Base-by-base conservation (phyloP, 2,329 filamentous ascomycete species). In the Epichloe hybrida region DNA sequence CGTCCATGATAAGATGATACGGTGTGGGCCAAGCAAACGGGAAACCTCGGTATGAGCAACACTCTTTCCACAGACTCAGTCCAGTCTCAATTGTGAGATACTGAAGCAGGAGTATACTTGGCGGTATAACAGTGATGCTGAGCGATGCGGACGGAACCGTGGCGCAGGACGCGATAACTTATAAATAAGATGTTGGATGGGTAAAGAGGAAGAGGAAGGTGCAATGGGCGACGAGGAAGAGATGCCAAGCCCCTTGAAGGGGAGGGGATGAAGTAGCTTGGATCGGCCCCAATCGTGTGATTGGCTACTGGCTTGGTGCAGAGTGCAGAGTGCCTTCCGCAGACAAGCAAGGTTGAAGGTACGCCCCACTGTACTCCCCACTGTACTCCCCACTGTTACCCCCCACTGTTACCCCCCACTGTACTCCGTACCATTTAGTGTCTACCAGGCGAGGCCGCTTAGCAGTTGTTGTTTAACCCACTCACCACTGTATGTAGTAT, bases 1-100 rank as follows among this genome's bases (percentile, higher is more conserved):
- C 69, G 56, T 83, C 80, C 79, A 83, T 63, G 53, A 50, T 55
- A 53, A 21, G 21, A 8, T 6, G 12, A 11, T 21, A 15, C 6
- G 42, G 20, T 34, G 9, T 38, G 45, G 17, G 45, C 45, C 45
- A 17, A 49, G 20, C 17, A 11, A 21, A 15, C 40, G 6, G 31
- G 17, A 38, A 49, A 36, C 20, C 20, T 31, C 48, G 38, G 42
- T 37, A 38, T 27, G 38, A 12, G 20, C 40, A 2, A n/a, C 7
- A 8, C 21, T 44, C 13, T n/a, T 31, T 15, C 2, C 23, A n/a
- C 41, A 44, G 23, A 17, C 31, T 31, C 9, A 2, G 8, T 7
- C 3, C 20, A 17, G 40, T 42, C 40, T 5, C 20, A 13, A 42
- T 42, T 42, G 17, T 12, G 20, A 21, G 11, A 11, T 27, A 6